Percentiles rank a stretch among this genome's conserved stretches.
Evolutionary conservation across 345 rosid species (phyloP).

Genomic region (Citrus trifoliata): DNA sequence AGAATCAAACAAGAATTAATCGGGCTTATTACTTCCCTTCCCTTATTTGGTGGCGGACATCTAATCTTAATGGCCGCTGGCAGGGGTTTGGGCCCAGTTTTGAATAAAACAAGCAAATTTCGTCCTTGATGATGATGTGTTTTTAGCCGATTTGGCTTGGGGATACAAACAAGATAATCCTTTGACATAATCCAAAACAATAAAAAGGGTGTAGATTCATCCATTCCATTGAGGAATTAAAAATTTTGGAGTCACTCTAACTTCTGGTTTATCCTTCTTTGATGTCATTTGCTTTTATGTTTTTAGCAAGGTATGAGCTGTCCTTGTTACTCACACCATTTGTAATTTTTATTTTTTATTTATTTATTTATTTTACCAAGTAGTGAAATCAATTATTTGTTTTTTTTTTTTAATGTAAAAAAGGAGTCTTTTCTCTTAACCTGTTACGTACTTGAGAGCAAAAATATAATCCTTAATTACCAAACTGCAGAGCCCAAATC

Average conservation of each 20-base stretch:
- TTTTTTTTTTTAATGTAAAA: too few relatives aligned
- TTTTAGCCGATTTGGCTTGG: neutral
- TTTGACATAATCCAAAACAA: neutral
- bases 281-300: neutral
- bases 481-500: too few relatives aligned
- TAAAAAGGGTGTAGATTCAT: neutral
- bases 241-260: neutral
- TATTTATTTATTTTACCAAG: too few relatives aligned
- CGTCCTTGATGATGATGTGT: neutral
- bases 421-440: too few relatives aligned
- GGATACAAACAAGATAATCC: too few relatives aligned
- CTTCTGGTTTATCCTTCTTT: neutral
- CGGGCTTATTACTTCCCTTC: too few relatives aligned
- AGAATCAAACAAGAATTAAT: too few relatives aligned
- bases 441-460: too few relatives aligned
- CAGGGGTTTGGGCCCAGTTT: neutral
- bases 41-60: neutral
- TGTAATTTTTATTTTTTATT: neutral
- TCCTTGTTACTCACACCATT: neutral
- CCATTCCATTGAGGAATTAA: neutral
- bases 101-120: neutral
- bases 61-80: neutral
- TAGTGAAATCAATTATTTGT: neutral
- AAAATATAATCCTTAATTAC: too few relatives aligned
- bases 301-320: neutral